Evolutionary conservation across 2,329 filamentous ascomycete species (phyloP), one percentile per base, ranked within the genome.

Genomic region (Myotisia sp.): DNA sequence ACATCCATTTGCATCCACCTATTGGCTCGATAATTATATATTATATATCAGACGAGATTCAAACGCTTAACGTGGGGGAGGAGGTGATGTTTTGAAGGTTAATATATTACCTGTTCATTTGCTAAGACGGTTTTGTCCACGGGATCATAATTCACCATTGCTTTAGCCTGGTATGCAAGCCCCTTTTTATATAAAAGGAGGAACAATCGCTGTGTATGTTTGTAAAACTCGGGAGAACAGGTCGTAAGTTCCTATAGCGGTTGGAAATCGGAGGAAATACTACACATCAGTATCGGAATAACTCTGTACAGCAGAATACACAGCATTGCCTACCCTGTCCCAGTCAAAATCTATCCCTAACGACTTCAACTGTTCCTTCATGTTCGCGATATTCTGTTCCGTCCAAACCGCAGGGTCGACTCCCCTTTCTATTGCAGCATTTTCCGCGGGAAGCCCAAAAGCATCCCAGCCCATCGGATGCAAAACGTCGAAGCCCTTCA

Each of bases 391-490:
- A 50, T 93, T 93, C 45, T 67, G 64, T 49, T 66, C 68, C 0
- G 85, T 93, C 85, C 85, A 93, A 5, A 64, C 65, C 5, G 71
- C 77, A 1, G 85, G 84, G 48, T 81, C 72, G 40, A 87, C 68
- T 8, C 82, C 81, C 41, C 79, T 66, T 57, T 92, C 82, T 37
- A 92, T 79, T 6, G 85, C 85, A 12, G 85, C 85, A 59, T 93
- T 93, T 56, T 93, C 85, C 27, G 85, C 85, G 7, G 85, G 85
- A 37, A 93, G 62, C 2, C 85, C 85, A 59, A 93, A 92, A 4
- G 83, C 81, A 63, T 93, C 85, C 84, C 85, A 93, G 7, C 85
- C 85, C 70, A 92, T 92, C n/a, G 85, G 83, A 43, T 92, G 71
- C 34, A 92, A 58, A 20, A 92, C 82, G 36, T 79, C 60, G 44